Base-by-base conservation (phyloP, 805 yeast genomes). In the Barnettozyma californica region DNA sequence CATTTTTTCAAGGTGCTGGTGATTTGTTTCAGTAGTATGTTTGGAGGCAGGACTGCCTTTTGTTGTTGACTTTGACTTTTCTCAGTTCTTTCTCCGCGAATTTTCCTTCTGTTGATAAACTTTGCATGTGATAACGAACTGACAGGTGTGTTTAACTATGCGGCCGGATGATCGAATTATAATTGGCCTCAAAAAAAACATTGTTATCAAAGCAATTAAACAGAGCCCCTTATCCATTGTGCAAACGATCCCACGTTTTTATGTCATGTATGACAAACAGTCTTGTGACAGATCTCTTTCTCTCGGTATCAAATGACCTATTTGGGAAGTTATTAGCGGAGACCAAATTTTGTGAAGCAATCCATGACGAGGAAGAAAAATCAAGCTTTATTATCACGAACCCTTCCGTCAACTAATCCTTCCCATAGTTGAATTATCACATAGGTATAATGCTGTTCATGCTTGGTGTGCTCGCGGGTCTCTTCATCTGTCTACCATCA, bases 51-150 rank as follows among this genome's bases (percentile, higher is more conserved):
- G 9, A 29, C 33, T 13, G n/a, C 33, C 25, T 35, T 35, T 35
- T 35, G 19, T 35, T 35, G 19, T 35, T 35, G 21, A 16, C 21
- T 35, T 19, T n/a, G n/a, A n/a, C n/a, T 19, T 35, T 14, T 35
- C 21, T 16, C 38, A 18, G n/a, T n/a, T 10, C 14, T 16, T 9
- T 16, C 21, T 19, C 38, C 21, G 19, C 21, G 19, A 18, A 18
- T 35, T 35, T 23, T 23, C 25, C 25, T 35, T 14, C 7, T 21
- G 5, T 35, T 10, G 21, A 19, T 35, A 14, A 23, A 26, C 21
- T 40, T 40, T 25, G 39, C 44, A 34, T 45, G 41, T 45, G 44
- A 39, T 18, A 42, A 19, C 13, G 20, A 40, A 2, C n/a, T n/a
- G n/a, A n/a, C n/a, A n/a, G n/a, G n/a, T n/a, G n/a, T n/a, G n/a